Evolutionary conservation across 2,329 filamentous ascomycete genomes (phyloP).

Genomic region (Lachnum nothofagi): DNA sequence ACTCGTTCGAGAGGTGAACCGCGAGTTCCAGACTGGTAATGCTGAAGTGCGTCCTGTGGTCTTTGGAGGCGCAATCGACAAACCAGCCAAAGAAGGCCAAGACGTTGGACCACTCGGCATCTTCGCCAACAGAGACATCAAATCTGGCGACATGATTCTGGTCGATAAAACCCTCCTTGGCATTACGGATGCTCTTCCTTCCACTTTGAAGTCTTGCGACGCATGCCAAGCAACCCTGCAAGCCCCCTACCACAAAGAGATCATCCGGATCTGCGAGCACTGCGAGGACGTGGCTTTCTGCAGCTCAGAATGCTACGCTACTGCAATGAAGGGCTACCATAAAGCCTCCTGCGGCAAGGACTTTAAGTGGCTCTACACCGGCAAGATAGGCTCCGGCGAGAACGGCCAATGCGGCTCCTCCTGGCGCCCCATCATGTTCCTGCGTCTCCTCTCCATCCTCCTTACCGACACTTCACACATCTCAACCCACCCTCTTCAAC

Average conservation of each 20-base stretch:
- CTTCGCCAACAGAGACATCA: constrained; percentile 25
- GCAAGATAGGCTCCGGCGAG: background rate
- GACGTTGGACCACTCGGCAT: constrained; percentile 28
- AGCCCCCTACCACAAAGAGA: constrained; percentile 7
- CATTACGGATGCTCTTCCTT: constrained; percentile 14
- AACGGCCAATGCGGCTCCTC: background rate
- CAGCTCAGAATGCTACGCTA: constrained; percentile 19
- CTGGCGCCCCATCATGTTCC: constrained; percentile 22
- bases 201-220: constrained; percentile 21
- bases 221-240: constrained; percentile 22
- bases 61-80: constrained; percentile 12
- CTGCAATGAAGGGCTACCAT: constrained; percentile 23
- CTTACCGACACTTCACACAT: constrained; percentile 13
- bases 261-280: constrained; percentile 14
- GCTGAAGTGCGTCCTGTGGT: constrained; percentile 17
- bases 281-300: constrained; percentile 25
- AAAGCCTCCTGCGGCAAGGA: constrained; percentile 23
- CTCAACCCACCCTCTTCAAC: constrained; percentile 20
- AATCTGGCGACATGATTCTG: constrained; percentile 22
- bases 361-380: constrained; percentile 22
- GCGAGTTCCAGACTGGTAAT: constrained; percentile 1
- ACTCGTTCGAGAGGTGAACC: constrained; percentile 21
- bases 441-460: constrained; percentile 22
- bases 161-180: constrained; percentile 19
- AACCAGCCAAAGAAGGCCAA: background rate